Base-by-base conservation (phyloP, 257 asterid species). In the Penstemon davidsonii region DNA sequence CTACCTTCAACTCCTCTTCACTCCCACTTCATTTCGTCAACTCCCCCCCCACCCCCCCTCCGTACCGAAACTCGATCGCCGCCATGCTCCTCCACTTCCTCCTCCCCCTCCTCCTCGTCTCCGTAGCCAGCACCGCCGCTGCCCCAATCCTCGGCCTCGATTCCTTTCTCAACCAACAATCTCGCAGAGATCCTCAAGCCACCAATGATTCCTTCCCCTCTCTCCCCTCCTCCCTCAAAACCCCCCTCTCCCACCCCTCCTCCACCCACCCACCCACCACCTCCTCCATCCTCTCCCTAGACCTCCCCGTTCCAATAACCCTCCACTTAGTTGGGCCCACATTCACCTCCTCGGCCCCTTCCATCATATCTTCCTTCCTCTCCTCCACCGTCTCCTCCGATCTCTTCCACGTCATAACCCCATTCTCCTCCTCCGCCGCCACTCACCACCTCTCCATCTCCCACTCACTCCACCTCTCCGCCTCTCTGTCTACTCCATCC, bases 361-460 rank as follows among this genome's bases (percentile, higher is more conserved):
- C 90, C 61, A 78, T 77, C 43, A 86, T 92, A 59, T 66, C 91
- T 50, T 85, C 95, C 67, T 86, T 83, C 81, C 37, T 92, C 75
- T 5, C 71, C 58, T 88, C 97, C 72, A 74, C 93, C 68, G 55
- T 90, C 75, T 82, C 97, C 75, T 82, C 93, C 84, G 96, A 88
- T 70, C 82, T 60, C 73, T 92, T 82, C 95, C 97, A 88, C 81
- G 95, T 90, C 82, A 90, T 88, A 84, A 81, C 96, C 51, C 96
- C 96, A 6, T 83, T 82, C 76, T 55, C 88, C 59, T 33, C 71
- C 64, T 55, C 88, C 59, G 18, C 71, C 64, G 42, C 73, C 60
- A 60, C 79, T 15, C 98, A 92, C 74, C 90, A 84, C 33, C 84
- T 90, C 46, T 81, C 97, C 0, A 12, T 92, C 18, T 88, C 95